Conservation (phyloP, 257 asterid genomes). For the Salvia miltiorrhiza region DNA sequence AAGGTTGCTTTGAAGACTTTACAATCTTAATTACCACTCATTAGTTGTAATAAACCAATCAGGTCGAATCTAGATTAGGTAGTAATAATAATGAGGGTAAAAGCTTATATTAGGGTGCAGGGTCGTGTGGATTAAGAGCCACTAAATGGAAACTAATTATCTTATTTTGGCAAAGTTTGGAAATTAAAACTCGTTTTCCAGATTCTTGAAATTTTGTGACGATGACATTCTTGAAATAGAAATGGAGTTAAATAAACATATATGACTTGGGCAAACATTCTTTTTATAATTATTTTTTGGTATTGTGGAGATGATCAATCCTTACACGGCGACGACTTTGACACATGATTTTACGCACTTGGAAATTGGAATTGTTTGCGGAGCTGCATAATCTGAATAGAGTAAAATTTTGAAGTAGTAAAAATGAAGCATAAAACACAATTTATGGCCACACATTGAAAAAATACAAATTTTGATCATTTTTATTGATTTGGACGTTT, state of each 20-base stretch:
- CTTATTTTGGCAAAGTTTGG: background rate
- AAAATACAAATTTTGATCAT: too few relatives aligned
- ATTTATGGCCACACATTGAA: too few relatives aligned
- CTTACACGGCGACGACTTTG: conserved; percentile 12
- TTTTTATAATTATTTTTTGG: background rate
- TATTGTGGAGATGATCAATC: background rate
- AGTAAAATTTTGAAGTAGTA: too few relatives aligned
- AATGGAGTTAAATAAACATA: background rate
- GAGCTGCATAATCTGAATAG: too few relatives aligned
- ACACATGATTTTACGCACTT: too few relatives aligned
- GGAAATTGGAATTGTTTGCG: too few relatives aligned
- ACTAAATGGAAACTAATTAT: background rate
- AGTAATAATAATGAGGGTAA: conserved; percentile 1
- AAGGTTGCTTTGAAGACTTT: conserved; percentile 34
- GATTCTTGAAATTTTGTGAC: background rate
- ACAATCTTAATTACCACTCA: background rate
- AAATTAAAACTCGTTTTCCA: background rate
- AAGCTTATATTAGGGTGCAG: background rate
- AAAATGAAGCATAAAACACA: too few relatives aligned
- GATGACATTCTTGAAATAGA: background rate
- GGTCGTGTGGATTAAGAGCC: background rate
- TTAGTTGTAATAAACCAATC: conserved; percentile 37
- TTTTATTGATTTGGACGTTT: too few relatives aligned
- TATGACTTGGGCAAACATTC: background rate
- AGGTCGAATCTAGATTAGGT: conserved; percentile 30